Conservation (phyloP, 345 rosid species). For the Nephelium lappaceum region DNA sequence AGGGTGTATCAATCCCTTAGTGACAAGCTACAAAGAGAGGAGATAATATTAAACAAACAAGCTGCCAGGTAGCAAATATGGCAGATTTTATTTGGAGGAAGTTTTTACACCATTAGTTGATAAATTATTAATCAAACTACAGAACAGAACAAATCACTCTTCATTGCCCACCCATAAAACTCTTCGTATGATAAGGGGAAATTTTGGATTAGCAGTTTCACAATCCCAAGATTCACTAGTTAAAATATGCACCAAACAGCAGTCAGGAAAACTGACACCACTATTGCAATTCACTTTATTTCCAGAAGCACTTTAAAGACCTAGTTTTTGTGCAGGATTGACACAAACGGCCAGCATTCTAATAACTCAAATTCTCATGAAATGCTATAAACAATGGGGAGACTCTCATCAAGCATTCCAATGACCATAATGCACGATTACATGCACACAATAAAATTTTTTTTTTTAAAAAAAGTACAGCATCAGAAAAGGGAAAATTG, state of each 20-base stretch:
- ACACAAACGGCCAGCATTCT: not conserved
- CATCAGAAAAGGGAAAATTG: constrained; percentile 1
- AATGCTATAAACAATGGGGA: not conserved
- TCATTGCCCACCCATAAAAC: no score
- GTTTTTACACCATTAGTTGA: not conserved
- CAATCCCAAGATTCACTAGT: no score
- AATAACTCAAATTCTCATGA: not conserved
- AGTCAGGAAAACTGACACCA: not conserved
- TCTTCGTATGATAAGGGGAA: no score
- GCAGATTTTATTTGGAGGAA: not conserved
- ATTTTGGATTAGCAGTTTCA: no score
- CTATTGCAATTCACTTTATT: not conserved
- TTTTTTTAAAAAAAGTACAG: not conserved
- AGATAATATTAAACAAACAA: no score
- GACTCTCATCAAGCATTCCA: not conserved
- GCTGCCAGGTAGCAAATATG: not conserved
- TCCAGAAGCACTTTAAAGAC: not conserved
- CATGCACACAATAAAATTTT: not conserved
- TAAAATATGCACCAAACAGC: not conserved
- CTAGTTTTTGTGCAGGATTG: not conserved
- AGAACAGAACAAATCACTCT: no score
- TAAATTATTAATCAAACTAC: not conserved
- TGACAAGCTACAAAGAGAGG: no score
- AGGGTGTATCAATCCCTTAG: not conserved
- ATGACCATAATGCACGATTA: not conserved